These are phyloP conservation scores for Pseudonitzschia delicatissima DNA, from an alignment of 108 stramenopile genomes.

Conservation along the genomic window DNA sequence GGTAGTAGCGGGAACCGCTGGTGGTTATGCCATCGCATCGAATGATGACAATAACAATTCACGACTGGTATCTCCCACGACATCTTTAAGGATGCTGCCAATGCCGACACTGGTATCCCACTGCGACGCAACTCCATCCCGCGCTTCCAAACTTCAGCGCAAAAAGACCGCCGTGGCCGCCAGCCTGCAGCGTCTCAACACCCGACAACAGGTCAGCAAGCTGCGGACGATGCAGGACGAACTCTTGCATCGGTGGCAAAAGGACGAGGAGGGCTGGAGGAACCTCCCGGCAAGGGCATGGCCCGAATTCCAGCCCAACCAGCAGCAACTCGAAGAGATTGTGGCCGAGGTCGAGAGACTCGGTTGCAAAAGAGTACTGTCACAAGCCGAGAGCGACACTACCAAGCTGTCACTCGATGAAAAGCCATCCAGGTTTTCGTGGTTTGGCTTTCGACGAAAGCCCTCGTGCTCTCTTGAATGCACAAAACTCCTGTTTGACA, in stretches of 20 bases:
- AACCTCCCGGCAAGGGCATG: conserved; percentile 43
- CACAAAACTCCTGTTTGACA: conserved; percentile 18
- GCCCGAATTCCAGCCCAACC: conserved; percentile 38
- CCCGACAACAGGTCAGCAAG: conserved; percentile 20
- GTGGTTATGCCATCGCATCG: background rate
- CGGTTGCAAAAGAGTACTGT: background rate
- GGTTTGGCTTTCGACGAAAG: background rate
- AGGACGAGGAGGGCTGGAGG: conserved; percentile 45
- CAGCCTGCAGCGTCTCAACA: conserved; percentile 16
- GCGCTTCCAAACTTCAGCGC: conserved; percentile 1
- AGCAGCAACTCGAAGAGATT: conserved; percentile 30
- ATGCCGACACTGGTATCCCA: background rate
- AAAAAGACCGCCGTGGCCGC: conserved; percentile 20
- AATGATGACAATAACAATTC: too few relatives aligned
- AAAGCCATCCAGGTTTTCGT: too few relatives aligned
- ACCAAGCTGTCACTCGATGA: background rate
- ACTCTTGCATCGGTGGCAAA: conserved; percentile 38
- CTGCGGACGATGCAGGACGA: conserved; percentile 26
- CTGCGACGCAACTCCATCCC: background rate
- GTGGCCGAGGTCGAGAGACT: conserved; percentile 5
- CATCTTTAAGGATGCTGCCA: too few relatives aligned
- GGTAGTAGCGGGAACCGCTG: background rate
- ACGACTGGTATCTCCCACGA: too few relatives aligned
- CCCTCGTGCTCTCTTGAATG: background rate
- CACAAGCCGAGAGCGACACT: background rate